These are phyloP conservation scores for Cytospora piceae DNA, from an alignment of 2,329 filamentous ascomycete species.

Conservation along the genomic window DNA sequence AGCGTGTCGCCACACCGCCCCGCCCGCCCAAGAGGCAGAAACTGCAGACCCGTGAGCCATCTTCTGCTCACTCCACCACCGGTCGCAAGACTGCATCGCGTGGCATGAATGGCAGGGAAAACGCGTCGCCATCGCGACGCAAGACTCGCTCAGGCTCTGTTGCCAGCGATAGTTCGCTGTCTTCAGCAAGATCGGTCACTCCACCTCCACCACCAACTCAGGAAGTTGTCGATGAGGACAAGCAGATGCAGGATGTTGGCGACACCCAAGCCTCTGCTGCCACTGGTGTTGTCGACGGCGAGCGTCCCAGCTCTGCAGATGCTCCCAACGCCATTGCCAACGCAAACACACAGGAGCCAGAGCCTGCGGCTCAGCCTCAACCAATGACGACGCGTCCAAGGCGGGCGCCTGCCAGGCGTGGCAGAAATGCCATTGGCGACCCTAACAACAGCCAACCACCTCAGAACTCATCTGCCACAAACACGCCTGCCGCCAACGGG, in stretches of 20 bases:
- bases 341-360: slow-evolving; percentile 15
- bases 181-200: slow-evolving; percentile 39
- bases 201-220: slow-evolving; percentile 32
- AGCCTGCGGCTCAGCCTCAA: slow-evolving; percentile 21
- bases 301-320: slow-evolving; percentile 14
- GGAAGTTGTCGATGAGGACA: slow-evolving; percentile 28
- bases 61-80: slow-evolving; percentile 16
- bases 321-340: neutral
- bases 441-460: slow-evolving; percentile 22
- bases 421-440: slow-evolving; percentile 21
- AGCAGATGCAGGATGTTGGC: slow-evolving; percentile 15
- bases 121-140: slow-evolving; percentile 34
- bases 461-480: slow-evolving; percentile 18
- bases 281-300: slow-evolving; percentile 2
- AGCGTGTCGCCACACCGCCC: slow-evolving; percentile 30
- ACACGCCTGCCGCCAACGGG: neutral
- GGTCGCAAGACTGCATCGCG: slow-evolving; percentile 24
- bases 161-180: slow-evolving; percentile 42
- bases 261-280: neutral
- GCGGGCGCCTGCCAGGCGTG: slow-evolving; percentile 28
- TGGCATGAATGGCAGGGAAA: slow-evolving; percentile 33
- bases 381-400: slow-evolving; percentile 28
- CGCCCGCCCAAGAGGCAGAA: slow-evolving; percentile 32
- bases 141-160: slow-evolving; percentile 35
- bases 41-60: slow-evolving; percentile 28